Conservation (phyloP, 2,329 filamentous ascomycete species). For the Venturia asperata region DNA sequence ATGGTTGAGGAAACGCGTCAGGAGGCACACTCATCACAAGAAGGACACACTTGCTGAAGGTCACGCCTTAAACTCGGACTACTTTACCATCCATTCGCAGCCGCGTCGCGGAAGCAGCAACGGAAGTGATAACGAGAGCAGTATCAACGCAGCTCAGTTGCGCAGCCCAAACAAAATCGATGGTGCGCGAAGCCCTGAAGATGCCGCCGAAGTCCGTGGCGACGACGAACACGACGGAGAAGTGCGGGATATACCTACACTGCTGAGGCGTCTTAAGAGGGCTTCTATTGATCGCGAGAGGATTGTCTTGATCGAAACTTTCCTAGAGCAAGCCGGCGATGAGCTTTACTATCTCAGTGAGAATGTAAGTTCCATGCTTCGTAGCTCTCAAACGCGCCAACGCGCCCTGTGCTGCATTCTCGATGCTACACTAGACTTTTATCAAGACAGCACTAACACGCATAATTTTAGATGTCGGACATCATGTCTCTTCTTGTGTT, state of each 20-base stretch:
- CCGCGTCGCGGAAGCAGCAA: neutral
- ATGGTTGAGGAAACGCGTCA: conserved; percentile 80
- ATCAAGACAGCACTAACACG: neutral
- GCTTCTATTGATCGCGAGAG: conserved; percentile 86
- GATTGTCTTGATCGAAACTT: conserved; percentile 72
- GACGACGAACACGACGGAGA: conserved; percentile 30
- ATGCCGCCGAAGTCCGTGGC: conserved; percentile 43
- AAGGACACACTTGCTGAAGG: conserved; percentile 41
- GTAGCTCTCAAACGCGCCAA: conserved; percentile 22
- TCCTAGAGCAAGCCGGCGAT: conserved; percentile 67
- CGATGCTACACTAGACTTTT: neutral
- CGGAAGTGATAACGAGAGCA: neutral
- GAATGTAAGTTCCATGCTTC: conserved; percentile 34
- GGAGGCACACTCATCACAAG: conserved; percentile 32
- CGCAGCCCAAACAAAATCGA: conserved; percentile 9
- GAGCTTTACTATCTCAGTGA: conserved; percentile 70
- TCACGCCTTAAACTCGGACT: conserved; percentile 66
- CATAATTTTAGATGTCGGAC: conserved; percentile 57
- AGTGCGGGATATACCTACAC: conserved; percentile 56
- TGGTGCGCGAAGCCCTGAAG: conserved; percentile 32
- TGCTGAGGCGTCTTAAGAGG: conserved; percentile 61
- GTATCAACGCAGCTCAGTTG: neutral
- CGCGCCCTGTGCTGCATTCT: neutral
- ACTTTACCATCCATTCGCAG: conserved; percentile 61
- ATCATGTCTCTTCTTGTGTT: conserved; percentile 86